Conservation (phyloP, 305 asterid genomes). For the Coffea humblotiana region DNA sequence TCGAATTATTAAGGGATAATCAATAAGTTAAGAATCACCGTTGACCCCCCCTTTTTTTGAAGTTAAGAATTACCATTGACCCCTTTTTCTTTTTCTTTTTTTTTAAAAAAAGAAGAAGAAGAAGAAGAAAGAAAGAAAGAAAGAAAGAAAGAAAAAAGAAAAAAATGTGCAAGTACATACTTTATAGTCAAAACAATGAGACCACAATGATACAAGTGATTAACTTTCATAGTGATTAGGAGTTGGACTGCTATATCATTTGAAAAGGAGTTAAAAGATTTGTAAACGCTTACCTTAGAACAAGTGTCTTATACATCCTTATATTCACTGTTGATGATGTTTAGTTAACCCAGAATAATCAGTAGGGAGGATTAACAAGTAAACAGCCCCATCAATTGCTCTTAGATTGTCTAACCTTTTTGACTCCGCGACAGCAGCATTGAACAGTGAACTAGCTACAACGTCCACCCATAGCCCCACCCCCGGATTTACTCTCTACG, state of each 20-base stretch:
- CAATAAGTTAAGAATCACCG: too few species aligned
- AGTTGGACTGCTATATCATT: background rate
- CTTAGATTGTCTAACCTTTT: background rate
- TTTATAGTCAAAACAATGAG: background rate
- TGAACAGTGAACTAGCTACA: background rate
- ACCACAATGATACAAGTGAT: background rate
- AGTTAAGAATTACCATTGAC: too few species aligned
- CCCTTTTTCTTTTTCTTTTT: too few species aligned
- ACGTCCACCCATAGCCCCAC: background rate
- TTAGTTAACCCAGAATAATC: background rate
- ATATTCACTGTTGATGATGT: background rate
- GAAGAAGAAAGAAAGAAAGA: too few species aligned
- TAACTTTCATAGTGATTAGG: background rate
- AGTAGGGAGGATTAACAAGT: background rate
- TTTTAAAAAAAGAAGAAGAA: too few species aligned
- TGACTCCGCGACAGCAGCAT: background rate
- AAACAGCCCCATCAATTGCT: background rate
- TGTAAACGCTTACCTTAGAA: background rate
- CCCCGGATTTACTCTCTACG: background rate
- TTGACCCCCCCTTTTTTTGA: too few species aligned
- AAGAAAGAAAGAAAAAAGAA: too few species aligned
- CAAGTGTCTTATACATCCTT: background rate
- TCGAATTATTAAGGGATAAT: too few species aligned
- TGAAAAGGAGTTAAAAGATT: background rate
- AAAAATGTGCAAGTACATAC: background rate